Base-by-base conservation (phyloP, 129 eudicot genomes). In the Ambrosia trifida region DNA sequence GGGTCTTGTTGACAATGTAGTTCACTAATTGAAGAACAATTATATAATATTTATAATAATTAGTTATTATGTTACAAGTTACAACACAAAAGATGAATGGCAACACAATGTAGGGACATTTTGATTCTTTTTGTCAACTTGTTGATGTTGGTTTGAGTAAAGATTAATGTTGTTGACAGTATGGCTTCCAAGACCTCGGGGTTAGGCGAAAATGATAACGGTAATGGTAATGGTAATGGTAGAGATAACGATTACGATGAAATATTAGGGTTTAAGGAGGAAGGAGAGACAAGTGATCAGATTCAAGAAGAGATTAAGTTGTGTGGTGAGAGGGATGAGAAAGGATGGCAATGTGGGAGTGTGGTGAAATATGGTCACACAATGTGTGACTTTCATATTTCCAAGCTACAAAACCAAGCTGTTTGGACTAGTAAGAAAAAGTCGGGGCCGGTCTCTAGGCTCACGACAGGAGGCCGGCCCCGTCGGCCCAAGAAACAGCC, bases 301-400 rank as follows among this genome's bases (percentile, higher is more conserved):
- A 68, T 54, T 28, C 71, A 9, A 30, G 83, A 78, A 18, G 75
- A 73, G 56, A 11, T 60, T 1, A 54, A 43, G 53, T 65, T 82
- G 20, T 89, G 96, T 70, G 46, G 75, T 60, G 74, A 80, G 33
- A 76, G 40, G 1, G 85, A 84, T 43, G 84, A 70, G 1, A 74
- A 86, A 66, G 87, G 84, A 61, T 86, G 88, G 93, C 81, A 84
- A 64, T 89, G 96, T 79, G 75, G 77, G 36, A 61, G 78, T 16
- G 75, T 73, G 41, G 93, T 85, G 4, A 66, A 66, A 50, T 13
- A 67, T 5, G 88, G 86, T 4, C 46, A 59, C 14, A 16, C 78
- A 4, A 38, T 89, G 46, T 89, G 96, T 24, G 82, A 82, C 24
- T 77, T 66, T 24, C 96, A 89, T 70, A 19, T 85, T 12, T 53